Evolutionary conservation across 2,329 filamentous ascomycete species (phyloP).

Genomic region (Coleophoma cylindrospora): DNA sequence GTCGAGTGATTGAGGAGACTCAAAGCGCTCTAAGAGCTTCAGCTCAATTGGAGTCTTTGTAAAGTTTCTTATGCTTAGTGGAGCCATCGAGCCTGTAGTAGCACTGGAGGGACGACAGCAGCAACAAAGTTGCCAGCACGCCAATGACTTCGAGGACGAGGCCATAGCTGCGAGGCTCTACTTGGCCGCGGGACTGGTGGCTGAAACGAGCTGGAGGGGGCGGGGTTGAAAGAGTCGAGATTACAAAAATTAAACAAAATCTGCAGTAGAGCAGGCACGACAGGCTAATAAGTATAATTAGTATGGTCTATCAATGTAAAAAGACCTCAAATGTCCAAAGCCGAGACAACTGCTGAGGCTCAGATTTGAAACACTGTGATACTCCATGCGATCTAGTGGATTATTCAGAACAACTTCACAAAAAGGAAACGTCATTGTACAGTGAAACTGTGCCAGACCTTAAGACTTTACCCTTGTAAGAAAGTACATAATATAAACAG

Average conservation of each 20-base stretch:
- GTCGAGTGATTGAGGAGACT: slow-evolving; percentile 36
- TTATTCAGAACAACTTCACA: too few species aligned
- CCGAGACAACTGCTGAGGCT: too few species aligned
- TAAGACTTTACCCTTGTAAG: background rate
- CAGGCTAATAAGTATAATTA: too few species aligned
- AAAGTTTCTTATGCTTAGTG: slow-evolving; percentile 75
- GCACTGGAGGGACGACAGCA: background rate
- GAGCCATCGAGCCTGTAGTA: slow-evolving; percentile 12
- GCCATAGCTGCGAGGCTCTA: background rate
- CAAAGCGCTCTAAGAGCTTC: slow-evolving; percentile 69
- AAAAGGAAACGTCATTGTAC: too few species aligned
- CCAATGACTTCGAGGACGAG: background rate
- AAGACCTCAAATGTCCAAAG: too few species aligned
- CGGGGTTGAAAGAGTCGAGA: background rate
- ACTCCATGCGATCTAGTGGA: too few species aligned
- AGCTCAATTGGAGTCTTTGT: slow-evolving; percentile 70
- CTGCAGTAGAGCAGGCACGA: too few species aligned
- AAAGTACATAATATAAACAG: background rate
- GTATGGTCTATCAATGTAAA: too few species aligned
- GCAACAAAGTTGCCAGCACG: background rate
- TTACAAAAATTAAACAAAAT: too few species aligned
- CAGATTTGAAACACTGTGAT: too few species aligned
- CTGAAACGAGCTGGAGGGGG: background rate
- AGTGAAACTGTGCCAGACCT: background rate
- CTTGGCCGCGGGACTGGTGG: background rate